Conservation (phyloP, 257 asterid genomes). For the Primulina tabacum region DNA sequence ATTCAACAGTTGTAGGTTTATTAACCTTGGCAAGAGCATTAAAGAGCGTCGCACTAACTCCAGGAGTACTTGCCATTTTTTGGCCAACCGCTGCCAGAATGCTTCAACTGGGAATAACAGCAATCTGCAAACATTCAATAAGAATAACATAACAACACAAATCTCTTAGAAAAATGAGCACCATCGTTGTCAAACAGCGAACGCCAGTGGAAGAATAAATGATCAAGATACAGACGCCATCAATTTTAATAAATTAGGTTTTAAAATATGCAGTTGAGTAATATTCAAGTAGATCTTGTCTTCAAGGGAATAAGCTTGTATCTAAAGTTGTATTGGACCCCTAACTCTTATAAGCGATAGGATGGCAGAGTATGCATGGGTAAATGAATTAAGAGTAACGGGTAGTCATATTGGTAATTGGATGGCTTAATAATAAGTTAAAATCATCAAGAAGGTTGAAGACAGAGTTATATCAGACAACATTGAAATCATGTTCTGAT, state of each 20-base stretch:
- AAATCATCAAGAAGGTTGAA: not conserved
- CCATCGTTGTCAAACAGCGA: not conserved
- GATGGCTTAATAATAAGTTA: not conserved
- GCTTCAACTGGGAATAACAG: conserved; percentile 86
- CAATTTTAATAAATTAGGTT: not conserved
- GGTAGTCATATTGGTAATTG: not conserved
- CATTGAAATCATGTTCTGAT: not conserved
- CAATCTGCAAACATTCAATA: conserved; percentile 58
- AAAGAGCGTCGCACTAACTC: conserved; percentile 97
- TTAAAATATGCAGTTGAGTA: not conserved
- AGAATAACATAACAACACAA: conserved; percentile 9
- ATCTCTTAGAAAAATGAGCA: conserved; percentile 19
- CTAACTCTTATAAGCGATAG: not conserved
- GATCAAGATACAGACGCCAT: not conserved
- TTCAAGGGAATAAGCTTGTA: not conserved
- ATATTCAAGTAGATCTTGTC: not conserved
- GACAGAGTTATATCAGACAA: not conserved
- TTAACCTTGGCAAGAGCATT: conserved; percentile 95
- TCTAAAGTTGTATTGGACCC: not conserved
- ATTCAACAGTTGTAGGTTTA: conserved; percentile 19
- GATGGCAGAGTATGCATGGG: not conserved
- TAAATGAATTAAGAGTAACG: not conserved
- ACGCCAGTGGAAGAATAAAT: not conserved
- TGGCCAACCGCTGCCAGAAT: conserved; percentile 98
- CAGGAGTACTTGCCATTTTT: conserved; percentile 99